phyloP scores from a whole-genome alignment of 495 filamentous ascomycete species.

The Neurospora sp. region DNA sequence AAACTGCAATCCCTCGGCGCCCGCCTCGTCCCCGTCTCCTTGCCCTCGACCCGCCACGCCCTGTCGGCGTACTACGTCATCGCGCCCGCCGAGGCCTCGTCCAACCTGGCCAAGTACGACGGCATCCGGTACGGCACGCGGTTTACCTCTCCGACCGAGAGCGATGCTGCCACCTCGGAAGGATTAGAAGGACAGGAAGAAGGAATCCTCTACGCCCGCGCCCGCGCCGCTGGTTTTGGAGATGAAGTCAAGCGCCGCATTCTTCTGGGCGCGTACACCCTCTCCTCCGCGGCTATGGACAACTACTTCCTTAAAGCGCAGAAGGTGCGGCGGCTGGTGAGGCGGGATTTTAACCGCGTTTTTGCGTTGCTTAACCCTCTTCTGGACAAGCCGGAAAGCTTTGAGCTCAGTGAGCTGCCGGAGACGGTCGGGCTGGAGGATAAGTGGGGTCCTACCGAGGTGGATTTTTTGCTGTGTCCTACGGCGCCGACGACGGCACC shows the following conservation, averaged over 20 bases:
- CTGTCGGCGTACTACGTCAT: conserved; percentile 92
- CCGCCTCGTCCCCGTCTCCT: conserved; percentile 61
- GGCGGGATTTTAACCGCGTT: conserved; percentile 70
- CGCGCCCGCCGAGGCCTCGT: conserved; percentile 89
- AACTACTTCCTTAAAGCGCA: conserved; percentile 97
- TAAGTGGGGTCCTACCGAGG: conserved; percentile 40
- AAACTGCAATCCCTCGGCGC: conserved; percentile 53
- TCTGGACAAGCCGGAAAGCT: conserved; percentile 20
- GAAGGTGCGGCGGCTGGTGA: conserved; percentile 71
- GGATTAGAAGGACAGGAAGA: conserved; percentile 25
- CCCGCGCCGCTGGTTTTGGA: conserved; percentile 65
- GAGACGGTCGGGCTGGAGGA: conserved; percentile 30
- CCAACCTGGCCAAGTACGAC: conserved; percentile 96
- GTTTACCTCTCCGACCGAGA: conserved; percentile 1
- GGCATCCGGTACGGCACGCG: conserved; percentile 78
- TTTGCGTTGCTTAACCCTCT: conserved; percentile 64
- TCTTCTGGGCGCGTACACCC: conserved; percentile 77
- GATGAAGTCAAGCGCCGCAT: conserved; percentile 78
- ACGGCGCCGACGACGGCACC: conserved; percentile 76
- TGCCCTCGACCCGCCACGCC: conserved; percentile 75
- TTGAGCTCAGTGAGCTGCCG: conserved; percentile 37
- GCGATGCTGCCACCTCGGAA: not conserved
- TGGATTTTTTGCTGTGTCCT: conserved; percentile 84
- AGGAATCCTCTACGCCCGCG: conserved; percentile 60
- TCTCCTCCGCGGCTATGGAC: conserved; percentile 84